phyloP scores from a whole-genome alignment of 2,329 filamentous ascomycete species.

The Colletotrichum gloeosporioides region DNA sequence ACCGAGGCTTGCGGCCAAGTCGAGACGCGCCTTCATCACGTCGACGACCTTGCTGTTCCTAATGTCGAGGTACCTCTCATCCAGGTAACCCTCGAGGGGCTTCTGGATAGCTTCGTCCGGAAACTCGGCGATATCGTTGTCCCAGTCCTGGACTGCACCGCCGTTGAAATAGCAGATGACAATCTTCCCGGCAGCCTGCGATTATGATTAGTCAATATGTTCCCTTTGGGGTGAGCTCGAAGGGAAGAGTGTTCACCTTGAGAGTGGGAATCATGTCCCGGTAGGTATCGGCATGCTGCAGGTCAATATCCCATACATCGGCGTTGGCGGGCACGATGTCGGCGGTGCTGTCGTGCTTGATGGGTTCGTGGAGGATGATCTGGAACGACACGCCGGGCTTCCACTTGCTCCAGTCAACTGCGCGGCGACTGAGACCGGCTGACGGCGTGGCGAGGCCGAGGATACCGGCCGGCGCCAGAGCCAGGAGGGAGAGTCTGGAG shows the following conservation, averaged over 20 bases:
- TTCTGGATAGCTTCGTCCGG: slow-evolving; percentile 28
- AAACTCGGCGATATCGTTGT: slow-evolving; percentile 26
- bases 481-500: not conserved
- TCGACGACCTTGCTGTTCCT: slow-evolving; percentile 27
- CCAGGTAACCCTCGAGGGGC: slow-evolving; percentile 28
- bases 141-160: slow-evolving; percentile 34
- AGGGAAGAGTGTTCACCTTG: slow-evolving; percentile 25
- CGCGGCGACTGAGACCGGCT: not conserved
- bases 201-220: no score
- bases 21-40: slow-evolving; percentile 35
- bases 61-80: slow-evolving; percentile 35
- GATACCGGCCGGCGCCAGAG: not conserved
- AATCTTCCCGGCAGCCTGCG: slow-evolving; percentile 29
- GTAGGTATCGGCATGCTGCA: slow-evolving; percentile 29
- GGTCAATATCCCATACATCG: slow-evolving; percentile 36
- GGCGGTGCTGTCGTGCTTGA: slow-evolving; percentile 28
- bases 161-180: slow-evolving; percentile 40
- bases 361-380: slow-evolving; percentile 34
- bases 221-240: no score
- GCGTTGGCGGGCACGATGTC: slow-evolving; percentile 31
- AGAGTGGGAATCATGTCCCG: slow-evolving; percentile 31
- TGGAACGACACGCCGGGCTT: slow-evolving; percentile 35
- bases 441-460: not conserved
- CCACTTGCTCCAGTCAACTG: slow-evolving; percentile 22
- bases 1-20: slow-evolving; percentile 30